Evolutionary conservation across 176 grass and related monocot genomes (phyloP).

Genomic region (Otatea glauca): DNA sequence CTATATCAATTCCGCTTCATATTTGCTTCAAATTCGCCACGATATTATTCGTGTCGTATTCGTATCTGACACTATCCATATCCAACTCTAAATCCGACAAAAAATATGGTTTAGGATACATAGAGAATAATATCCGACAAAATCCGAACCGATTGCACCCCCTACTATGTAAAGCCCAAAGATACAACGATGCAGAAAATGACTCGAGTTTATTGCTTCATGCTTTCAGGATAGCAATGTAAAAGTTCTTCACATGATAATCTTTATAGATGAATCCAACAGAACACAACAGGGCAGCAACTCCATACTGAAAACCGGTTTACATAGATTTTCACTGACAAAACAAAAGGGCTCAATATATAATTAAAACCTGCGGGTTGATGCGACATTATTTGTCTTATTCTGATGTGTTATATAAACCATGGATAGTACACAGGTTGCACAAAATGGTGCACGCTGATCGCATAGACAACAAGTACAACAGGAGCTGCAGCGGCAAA

Average conservation of each 20-base stretch:
- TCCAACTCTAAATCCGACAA: no score
- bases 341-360: not conserved
- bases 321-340: not conserved
- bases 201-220: not conserved
- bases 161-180: no score
- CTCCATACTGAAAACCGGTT: not conserved
- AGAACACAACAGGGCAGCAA: not conserved
- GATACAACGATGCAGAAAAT: not conserved
- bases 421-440: conserved; percentile 8
- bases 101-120: no score
- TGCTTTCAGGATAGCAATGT: not conserved
- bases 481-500: not conserved
- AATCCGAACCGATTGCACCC: no score
- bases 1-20: no score
- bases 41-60: no score
- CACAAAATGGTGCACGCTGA: not conserved
- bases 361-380: not conserved
- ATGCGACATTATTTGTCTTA: not conserved
- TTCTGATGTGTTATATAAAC: not conserved
- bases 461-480: conserved; percentile 12
- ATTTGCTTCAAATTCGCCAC: no score
- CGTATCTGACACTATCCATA: no score
- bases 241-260: not conserved
- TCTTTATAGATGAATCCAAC: not conserved
- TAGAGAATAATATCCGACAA: no score